Evolutionary conservation across 495 filamentous ascomycete species (phyloP).

Genomic region (Antarctomyces pellizariae): DNA sequence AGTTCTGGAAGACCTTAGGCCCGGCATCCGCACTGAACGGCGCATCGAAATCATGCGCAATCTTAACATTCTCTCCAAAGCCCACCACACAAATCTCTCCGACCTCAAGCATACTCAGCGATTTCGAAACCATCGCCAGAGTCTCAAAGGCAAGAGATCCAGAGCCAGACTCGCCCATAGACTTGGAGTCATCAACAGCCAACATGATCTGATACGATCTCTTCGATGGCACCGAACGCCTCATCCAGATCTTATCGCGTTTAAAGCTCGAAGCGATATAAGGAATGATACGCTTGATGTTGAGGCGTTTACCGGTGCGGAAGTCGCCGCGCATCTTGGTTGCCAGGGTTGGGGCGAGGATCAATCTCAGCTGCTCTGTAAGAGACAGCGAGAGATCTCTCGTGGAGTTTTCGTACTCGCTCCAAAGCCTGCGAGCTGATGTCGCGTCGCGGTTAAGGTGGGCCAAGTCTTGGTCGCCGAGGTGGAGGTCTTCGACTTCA

Average conservation of each 20-base stretch:
- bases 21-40: conserved; percentile 71
- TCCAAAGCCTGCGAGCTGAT: conserved; percentile 66
- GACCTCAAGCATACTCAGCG: conserved; percentile 73
- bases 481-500: conserved; percentile 47
- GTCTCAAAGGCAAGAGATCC: conserved; percentile 69
- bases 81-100: conserved; percentile 75
- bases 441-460: conserved; percentile 13
- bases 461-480: conserved; percentile 25
- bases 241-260: conserved; percentile 99
- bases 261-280: conserved; percentile 96
- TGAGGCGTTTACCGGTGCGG: conserved; percentile 91
- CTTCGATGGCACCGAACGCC: conserved; percentile 71
- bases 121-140: conserved; percentile 65
- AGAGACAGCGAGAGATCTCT: conserved; percentile 67
- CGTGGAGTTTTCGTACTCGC: conserved; percentile 57
- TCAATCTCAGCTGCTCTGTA: conserved; percentile 83
- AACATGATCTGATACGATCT: conserved; percentile 92
- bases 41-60: conserved; percentile 70
- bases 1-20: conserved; percentile 54
- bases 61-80: conserved; percentile 68
- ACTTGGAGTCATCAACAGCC: conserved; percentile 84
- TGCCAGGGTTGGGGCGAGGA: conserved; percentile 79
- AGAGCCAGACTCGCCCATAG: conserved; percentile 57
- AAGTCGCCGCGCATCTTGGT: conserved; percentile 94
- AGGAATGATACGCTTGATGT: conserved; percentile 96